Conservation (phyloP, 208 protist genomes). For the Balamuthia mandrillaris region DNA sequence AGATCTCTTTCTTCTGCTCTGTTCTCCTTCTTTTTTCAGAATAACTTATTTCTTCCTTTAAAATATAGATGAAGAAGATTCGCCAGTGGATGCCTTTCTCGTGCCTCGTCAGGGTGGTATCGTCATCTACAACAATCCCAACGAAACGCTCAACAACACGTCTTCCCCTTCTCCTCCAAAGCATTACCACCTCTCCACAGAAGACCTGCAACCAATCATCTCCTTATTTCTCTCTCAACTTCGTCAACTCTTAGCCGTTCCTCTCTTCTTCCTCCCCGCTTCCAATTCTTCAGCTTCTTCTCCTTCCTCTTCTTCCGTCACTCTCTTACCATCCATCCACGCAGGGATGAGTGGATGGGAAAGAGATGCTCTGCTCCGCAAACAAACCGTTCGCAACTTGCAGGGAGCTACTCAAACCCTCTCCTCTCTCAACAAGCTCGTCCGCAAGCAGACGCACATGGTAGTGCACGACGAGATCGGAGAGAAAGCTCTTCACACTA, state of each 20-base stretch:
- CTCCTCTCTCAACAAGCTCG: constrained; percentile 29
- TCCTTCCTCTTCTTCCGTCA: background rate
- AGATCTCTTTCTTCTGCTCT: background rate
- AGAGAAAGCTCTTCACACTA: background rate
- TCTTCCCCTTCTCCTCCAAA: background rate
- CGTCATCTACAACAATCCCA: constrained; percentile 58
- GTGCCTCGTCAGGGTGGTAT: constrained; percentile 66
- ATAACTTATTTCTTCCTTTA: background rate
- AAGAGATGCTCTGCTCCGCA: constrained; percentile 23
- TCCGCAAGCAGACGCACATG: constrained; percentile 59
- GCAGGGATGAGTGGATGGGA: constrained; percentile 4
- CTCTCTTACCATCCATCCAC: too few species aligned
- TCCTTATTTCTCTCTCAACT: background rate
- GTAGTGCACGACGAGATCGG: constrained; percentile 56
- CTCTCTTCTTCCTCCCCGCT: too few species aligned
- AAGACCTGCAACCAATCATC: background rate
- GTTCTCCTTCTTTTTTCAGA: background rate
- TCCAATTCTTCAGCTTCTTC: too few species aligned
- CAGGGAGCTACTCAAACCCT: constrained; percentile 33
- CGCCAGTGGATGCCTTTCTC: constrained; percentile 49
- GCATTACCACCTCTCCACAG: too few species aligned
- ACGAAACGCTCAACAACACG: background rate
- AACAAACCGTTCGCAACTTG: constrained; percentile 31
- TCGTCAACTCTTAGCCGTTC: too few species aligned
- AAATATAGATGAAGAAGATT: background rate